A percentile compares a stretch with the other conserved stretches of the same genome.
Conservation (phyloP, 2,329 filamentous ascomycete species). For the Pseudogymnoascus sp. region DNA sequence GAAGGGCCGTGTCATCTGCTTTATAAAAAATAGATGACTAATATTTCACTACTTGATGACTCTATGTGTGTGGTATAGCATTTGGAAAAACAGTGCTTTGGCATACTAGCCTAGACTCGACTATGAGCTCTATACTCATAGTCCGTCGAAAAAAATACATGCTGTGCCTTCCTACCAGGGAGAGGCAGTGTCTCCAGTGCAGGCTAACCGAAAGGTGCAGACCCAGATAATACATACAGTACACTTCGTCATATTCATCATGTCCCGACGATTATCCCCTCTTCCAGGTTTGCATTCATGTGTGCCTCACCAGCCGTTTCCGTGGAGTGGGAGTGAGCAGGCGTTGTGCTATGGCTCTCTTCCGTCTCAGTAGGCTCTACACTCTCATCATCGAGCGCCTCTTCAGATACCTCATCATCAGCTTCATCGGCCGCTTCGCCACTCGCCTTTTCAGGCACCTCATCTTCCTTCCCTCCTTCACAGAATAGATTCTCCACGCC, state of each 20-base stretch:
- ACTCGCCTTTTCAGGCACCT: slow-evolving; percentile 15
- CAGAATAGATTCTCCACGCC: background rate
- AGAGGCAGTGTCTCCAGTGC: background rate
- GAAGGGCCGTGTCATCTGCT: slow-evolving; percentile 4
- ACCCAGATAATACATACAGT: slow-evolving; percentile 4
- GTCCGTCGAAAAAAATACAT: background rate
- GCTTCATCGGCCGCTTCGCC: slow-evolving; percentile 12
- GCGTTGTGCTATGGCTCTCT: background rate
- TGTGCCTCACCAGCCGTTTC: background rate
- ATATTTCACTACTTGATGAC: background rate
- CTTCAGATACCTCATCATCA: background rate
- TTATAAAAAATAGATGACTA: slow-evolving; percentile 6
- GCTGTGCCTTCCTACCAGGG: background rate
- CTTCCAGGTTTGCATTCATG: background rate
- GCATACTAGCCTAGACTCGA: background rate
- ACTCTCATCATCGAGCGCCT: background rate
- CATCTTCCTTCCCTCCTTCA: slow-evolving; percentile 11
- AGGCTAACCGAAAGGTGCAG: background rate
- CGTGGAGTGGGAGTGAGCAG: background rate
- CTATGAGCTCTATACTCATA: background rate
- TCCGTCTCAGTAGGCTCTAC: background rate
- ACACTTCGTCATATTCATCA: background rate
- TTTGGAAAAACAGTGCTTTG: background rate
- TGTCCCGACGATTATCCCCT: background rate
- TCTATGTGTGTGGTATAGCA: background rate